These are phyloP conservation scores for Drechslerella stenobrocha DNA, from an alignment of 2,329 filamentous ascomycete species.

Conservation along the genomic window DNA sequence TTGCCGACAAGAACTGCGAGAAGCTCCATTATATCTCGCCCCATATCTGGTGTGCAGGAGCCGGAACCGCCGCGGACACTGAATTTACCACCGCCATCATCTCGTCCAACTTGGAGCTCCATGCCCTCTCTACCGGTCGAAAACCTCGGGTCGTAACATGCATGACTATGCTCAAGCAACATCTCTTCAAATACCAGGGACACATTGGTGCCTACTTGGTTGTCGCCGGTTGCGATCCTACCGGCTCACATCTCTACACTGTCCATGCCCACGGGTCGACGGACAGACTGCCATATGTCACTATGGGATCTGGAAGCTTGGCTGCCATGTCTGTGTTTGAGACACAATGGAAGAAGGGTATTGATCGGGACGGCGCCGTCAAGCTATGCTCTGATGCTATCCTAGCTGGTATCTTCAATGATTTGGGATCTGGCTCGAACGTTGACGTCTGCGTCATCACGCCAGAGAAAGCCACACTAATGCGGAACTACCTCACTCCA, in stretches of 20 bases:
- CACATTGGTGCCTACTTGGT: slow-evolving; percentile 98
- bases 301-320: slow-evolving; percentile 94
- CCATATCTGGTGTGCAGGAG: slow-evolving; percentile 97
- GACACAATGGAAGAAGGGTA: slow-evolving; percentile 81
- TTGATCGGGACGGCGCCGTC: slow-evolving; percentile 79
- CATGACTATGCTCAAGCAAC: slow-evolving; percentile 99
- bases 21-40: slow-evolving; percentile 99
- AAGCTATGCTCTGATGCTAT: slow-evolving; percentile 84
- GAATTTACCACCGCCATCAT: slow-evolving; percentile 99
- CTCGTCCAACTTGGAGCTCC: slow-evolving; percentile 96
- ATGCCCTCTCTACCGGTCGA: slow-evolving; percentile 92
- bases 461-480: slow-evolving; percentile 82
- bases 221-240: slow-evolving; percentile 93
- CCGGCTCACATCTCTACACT: slow-evolving; percentile 91
- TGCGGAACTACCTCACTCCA: slow-evolving; percentile 89
- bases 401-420: slow-evolving; percentile 96
- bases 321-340: slow-evolving; percentile 99
- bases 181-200: slow-evolving; percentile 97
- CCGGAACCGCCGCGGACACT: slow-evolving; percentile 86
- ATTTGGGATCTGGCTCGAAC: slow-evolving; percentile 93
- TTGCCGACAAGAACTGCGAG: slow-evolving; percentile 99
- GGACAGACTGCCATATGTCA: slow-evolving; percentile 98
- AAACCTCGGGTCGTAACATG: slow-evolving; percentile 96
- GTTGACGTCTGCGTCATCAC: slow-evolving; percentile 97
- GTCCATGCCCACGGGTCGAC: slow-evolving; percentile 98